A percentile compares a stretch with the other conserved stretches of the same genome.
phyloP scores from a whole-genome alignment of 2,329 filamentous ascomycete species.

The Hymenoscyphus salicellus region DNA sequence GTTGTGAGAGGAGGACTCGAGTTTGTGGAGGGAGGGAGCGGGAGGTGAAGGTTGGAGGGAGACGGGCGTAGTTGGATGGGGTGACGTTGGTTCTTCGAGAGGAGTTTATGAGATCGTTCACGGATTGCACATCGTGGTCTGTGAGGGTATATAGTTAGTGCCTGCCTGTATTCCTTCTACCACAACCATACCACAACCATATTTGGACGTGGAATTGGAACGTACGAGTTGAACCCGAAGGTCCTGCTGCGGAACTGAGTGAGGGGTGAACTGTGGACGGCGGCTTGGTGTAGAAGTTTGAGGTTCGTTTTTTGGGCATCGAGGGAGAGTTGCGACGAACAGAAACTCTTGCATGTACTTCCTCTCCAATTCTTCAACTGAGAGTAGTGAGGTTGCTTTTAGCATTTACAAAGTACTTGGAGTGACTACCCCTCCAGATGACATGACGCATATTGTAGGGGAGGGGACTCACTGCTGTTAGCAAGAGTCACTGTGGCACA shows the following conservation, averaged over 20 bases:
- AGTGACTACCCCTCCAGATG: too few relatives aligned
- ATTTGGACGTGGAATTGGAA: conserved; percentile 9
- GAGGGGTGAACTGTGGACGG: conserved; percentile 53
- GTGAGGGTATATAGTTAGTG: conserved; percentile 13
- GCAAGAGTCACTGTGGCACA: too few relatives aligned
- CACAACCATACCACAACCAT: neutral
- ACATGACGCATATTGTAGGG: too few relatives aligned
- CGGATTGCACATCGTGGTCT: conserved; percentile 39
- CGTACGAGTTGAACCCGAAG: conserved; percentile 23
- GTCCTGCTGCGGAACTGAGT: conserved; percentile 38
- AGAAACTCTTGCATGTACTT: neutral
- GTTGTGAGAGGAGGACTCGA: conserved; percentile 57
- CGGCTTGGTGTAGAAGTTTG: conserved; percentile 56
- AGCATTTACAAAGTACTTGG: too few relatives aligned
- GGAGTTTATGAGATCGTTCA: conserved; percentile 60
- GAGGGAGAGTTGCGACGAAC: conserved; percentile 15
- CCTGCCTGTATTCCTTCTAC: too few relatives aligned
- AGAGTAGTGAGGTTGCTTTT: neutral
- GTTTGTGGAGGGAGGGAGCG: conserved; percentile 57
- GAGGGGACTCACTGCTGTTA: too few relatives aligned
- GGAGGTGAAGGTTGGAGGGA: conserved; percentile 35
- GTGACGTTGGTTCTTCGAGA: conserved; percentile 48
- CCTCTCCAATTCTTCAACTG: neutral
- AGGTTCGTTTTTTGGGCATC: conserved; percentile 65
- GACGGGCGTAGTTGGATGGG: conserved; percentile 17